Percentiles rank a stretch among this genome's conserved stretches.
Evolutionary conservation across 805 yeast genomes (phyloP).

Genomic region (Candida sphagnicola): DNA sequence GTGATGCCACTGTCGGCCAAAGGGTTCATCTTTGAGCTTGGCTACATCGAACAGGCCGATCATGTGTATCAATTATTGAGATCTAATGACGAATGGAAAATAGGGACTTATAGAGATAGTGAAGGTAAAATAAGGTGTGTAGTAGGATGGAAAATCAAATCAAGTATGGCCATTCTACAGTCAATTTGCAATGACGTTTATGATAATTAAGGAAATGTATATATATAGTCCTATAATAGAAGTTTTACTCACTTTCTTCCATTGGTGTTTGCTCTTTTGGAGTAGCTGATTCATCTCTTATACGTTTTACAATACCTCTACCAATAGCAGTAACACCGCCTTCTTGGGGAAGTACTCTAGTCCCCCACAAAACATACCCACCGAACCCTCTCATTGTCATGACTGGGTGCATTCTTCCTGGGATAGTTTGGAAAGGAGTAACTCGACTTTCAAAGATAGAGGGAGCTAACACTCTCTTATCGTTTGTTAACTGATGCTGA

Average conservation of each 20-base stretch:
- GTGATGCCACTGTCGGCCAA: conserved; percentile 37
- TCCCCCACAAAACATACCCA: conserved; percentile 78
- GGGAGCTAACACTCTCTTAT: conserved; percentile 75
- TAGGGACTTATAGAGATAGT: conserved; percentile 48
- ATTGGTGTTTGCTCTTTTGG: conserved; percentile 6
- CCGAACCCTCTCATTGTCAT: conserved; percentile 95
- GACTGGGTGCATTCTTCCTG: conserved; percentile 90
- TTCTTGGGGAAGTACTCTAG: conserved; percentile 70
- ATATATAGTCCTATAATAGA: not conserved
- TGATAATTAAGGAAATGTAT: not conserved
- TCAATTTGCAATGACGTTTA: not conserved
- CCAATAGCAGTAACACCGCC: conserved; percentile 62
- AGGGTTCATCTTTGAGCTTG: conserved; percentile 76
- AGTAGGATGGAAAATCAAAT: conserved; percentile 49
- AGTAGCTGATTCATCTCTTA: conserved; percentile 18
- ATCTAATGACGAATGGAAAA: conserved; percentile 40
- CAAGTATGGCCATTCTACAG: conserved; percentile 5
- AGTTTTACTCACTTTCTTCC: not conserved
- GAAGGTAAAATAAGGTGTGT: conserved; percentile 55
- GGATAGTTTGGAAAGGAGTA: conserved; percentile 85
- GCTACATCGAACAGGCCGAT: conserved; percentile 54
- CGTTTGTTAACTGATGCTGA: conserved; percentile 62
- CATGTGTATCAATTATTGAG: conserved; percentile 25
- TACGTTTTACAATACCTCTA: conserved; percentile 50
- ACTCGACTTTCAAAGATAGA: conserved; percentile 77